These are phyloP conservation scores for Monosporascus cannonballus DNA, from an alignment of 2,329 filamentous ascomycete species.

Conservation along the genomic window DNA sequence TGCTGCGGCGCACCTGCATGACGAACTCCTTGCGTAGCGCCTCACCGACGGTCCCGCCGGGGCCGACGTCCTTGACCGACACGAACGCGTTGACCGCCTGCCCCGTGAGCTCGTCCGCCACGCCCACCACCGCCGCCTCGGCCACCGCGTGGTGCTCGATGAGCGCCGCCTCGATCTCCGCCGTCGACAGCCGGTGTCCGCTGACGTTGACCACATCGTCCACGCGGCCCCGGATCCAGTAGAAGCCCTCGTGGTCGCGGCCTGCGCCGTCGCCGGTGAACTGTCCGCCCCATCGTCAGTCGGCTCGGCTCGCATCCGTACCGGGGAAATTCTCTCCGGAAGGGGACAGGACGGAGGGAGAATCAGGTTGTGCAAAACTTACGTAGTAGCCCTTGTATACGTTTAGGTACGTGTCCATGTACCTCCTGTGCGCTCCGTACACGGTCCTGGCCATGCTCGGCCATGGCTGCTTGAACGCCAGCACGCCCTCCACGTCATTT, in stretches of 20 bases:
- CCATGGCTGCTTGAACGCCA: conserved; percentile 97
- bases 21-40: conserved; percentile 88
- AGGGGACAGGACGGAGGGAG: not conserved
- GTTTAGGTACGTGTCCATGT: conserved; percentile 97
- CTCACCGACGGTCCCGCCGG: conserved; percentile 63
- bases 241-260: conserved; percentile 96
- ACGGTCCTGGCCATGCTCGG: conserved; percentile 98
- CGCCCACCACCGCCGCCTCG: conserved; percentile 91
- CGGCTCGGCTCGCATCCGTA: not conserved
- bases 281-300: conserved; percentile 31
- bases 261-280: conserved; percentile 93
- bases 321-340: not conserved
- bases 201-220: conserved; percentile 98
- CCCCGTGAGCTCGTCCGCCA: conserved; percentile 87
- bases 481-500: conserved; percentile 94
- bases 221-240: conserved; percentile 98
- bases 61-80: conserved; percentile 78
- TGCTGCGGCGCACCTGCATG: conserved; percentile 92
- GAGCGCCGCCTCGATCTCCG: conserved; percentile 94
- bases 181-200: conserved; percentile 91
- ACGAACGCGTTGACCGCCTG: conserved; percentile 98
- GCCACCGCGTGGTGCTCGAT: conserved; percentile 87
- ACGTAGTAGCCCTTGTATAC: conserved; percentile 98
- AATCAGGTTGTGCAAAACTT: conserved; percentile 35
- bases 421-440: conserved; percentile 95